These are phyloP conservation scores for Triticum timopheevii DNA, from an alignment of 176 grass and related monocot species.

Conservation along the genomic window DNA sequence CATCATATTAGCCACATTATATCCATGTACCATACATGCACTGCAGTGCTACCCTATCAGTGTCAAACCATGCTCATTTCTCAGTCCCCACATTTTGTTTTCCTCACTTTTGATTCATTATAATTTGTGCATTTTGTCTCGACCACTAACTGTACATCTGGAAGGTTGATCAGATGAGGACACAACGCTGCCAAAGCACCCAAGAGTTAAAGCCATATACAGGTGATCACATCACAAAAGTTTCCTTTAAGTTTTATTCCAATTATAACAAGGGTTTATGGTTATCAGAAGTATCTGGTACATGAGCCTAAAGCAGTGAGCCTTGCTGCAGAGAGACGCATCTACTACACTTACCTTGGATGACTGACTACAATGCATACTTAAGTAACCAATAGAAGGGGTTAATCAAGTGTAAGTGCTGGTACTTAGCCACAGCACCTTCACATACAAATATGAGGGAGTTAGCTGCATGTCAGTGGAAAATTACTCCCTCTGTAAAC, in stretches of 20 bases:
- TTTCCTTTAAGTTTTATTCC: neutral
- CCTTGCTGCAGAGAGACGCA: neutral
- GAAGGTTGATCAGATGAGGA: neutral
- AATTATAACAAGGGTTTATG: neutral
- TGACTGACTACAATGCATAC: neutral
- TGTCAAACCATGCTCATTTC: neutral
- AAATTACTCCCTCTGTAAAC: neutral
- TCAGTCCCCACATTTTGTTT: neutral
- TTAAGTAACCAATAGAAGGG: neutral
- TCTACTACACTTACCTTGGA: neutral
- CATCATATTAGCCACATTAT: neutral
- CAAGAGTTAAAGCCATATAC: neutral
- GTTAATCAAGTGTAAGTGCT: neutral
- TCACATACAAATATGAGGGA: neutral
- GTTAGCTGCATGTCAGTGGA: neutral
- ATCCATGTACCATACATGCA: neutral
- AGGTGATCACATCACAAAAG: neutral
- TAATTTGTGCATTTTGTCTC: conserved; percentile 24
- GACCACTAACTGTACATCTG: neutral
- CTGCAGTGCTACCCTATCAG: neutral
- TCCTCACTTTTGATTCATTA: neutral
- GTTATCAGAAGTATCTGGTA: neutral
- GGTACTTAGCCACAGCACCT: neutral
- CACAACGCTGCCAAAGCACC: neutral
- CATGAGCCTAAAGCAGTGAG: neutral